These are phyloP conservation scores for Sequoiadendron giganteum DNA, from an alignment of 75 land plant genomes.

Conservation along the genomic window DNA sequence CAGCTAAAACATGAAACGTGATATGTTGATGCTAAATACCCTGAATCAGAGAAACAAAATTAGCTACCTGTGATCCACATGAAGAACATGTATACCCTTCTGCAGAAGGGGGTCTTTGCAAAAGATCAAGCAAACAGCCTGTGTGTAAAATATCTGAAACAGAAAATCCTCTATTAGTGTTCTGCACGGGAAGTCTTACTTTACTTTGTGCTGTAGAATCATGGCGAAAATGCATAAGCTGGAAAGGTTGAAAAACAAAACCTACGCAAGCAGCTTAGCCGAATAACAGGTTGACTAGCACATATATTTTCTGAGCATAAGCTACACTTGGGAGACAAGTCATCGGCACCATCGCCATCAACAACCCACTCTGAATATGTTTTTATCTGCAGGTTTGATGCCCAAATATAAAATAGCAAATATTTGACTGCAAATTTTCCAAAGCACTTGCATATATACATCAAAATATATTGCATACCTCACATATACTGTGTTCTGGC, in stretches of 20 bases:
- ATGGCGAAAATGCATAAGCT: not conserved
- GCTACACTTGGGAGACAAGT: conserved; percentile 36
- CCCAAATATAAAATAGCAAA: not conserved
- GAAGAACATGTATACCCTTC: conserved; percentile 32
- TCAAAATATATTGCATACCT: conserved; percentile 15
- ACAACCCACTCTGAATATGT: conserved; percentile 43
- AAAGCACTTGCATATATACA: not conserved
- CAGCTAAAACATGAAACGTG: not conserved
- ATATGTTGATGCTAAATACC: not conserved
- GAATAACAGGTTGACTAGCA: conserved; percentile 19
- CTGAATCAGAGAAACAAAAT: not conserved
- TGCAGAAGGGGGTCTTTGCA: conserved; percentile 30
- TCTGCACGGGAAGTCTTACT: not conserved
- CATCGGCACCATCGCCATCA: conserved; percentile 29
- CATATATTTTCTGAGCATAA: conserved; percentile 20
- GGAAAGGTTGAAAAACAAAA: not conserved
- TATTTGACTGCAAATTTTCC: not conserved
- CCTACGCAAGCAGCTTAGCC: conserved; percentile 41
- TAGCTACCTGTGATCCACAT: conserved; percentile 27
- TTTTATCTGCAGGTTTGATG: conserved; percentile 19
- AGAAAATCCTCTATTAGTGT: not conserved
- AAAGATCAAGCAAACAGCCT: conserved; percentile 26
- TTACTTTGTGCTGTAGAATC: not conserved
- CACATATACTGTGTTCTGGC: conserved; percentile 32
- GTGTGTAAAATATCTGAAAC: conserved; percentile 30